Evolutionary conservation across 352 stramenopile genomes (phyloP), one percentile per base, ranked within the genome.

Genomic region (Phytopythium helicoides): DNA sequence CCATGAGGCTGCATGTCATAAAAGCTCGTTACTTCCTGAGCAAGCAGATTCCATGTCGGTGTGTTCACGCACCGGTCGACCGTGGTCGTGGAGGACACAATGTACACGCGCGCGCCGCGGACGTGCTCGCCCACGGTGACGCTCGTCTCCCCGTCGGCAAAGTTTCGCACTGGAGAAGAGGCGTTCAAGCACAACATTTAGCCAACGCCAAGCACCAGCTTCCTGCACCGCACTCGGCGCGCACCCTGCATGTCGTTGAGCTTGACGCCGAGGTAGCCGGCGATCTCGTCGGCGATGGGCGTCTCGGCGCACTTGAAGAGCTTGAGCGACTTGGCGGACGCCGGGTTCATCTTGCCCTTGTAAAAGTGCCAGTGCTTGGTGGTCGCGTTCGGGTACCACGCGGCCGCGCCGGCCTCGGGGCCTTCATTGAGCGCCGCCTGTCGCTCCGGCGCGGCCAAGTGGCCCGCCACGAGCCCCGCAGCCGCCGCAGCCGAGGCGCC

Each of bases 291-390:
- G 5, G 85, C 85, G 55, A 94, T 91, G 26, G 85, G 85, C 54
- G 82, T 93, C 22, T 93, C 85, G 14, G 81, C 79, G 61, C 81
- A 89, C 75, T 93, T 93, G 64, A 94, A 94, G n/a, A 94, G 72
- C 72, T 89, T 91, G 62, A 94, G 78, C 52, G 80, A 87, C 67
- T 93, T 90, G 67, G 76, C 76, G 18, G 84, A 76, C 56, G 72
- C 73, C 19, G 83, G 75, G 57, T 89, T 88, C 73, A 93, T 83
- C 65, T 93, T 94, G 45, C 85, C 85, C 52, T 77, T 81, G 73
- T 94, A 94, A 46, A 93, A 93, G 60, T 94, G 81, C 85, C 85
- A 94, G 71, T 90, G 72, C 61, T 89, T 90, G 44, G 85, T 94
- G 45, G 81, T 94, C 15, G 73, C 87, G 68, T 92, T 89, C 16